Evolutionary conservation across 345 rosid species (phyloP).

Genomic region (Nephelium lappaceum): DNA sequence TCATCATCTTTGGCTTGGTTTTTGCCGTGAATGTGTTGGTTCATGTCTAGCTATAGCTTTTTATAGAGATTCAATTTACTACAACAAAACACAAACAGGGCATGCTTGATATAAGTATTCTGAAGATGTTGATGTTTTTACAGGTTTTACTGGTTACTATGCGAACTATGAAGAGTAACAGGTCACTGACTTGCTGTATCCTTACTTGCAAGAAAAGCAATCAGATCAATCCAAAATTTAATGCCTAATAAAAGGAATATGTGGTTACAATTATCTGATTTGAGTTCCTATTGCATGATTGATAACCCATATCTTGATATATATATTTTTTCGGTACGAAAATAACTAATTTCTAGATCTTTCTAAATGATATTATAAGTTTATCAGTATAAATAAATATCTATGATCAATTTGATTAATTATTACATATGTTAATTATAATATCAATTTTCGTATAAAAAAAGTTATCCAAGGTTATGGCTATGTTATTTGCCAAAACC

Average conservation of each 20-base stretch:
- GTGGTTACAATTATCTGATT: slow-evolving; percentile 8
- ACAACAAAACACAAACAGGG: not conserved
- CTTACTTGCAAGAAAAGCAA: slow-evolving; percentile 23
- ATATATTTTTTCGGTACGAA: too few species aligned
- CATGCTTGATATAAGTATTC: slow-evolving; percentile 26
- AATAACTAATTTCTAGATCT: not conserved
- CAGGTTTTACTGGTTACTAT: not conserved
- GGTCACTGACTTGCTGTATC: not conserved
- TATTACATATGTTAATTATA: too few species aligned
- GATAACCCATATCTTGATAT: not conserved
- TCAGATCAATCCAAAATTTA: slow-evolving; percentile 1
- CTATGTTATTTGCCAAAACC: not conserved
- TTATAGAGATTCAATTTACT: slow-evolving; percentile 24
- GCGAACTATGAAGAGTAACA: not conserved
- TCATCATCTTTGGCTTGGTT: slow-evolving; percentile 13
- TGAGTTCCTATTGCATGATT: not conserved
- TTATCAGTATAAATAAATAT: not conserved
- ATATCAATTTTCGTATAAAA: too few species aligned
- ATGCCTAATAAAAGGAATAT: slow-evolving; percentile 14
- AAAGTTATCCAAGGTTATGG: too few species aligned
- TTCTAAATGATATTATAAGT: not conserved
- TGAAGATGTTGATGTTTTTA: not conserved
- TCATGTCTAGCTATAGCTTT: slow-evolving; percentile 1
- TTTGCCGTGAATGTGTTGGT: not conserved
- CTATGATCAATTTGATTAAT: too few species aligned